A percentile compares a stretch with the other conserved stretches of the same genome.
Conservation (phyloP, 2,329 filamentous ascomycete species). For the Erysiphe pulchra region DNA sequence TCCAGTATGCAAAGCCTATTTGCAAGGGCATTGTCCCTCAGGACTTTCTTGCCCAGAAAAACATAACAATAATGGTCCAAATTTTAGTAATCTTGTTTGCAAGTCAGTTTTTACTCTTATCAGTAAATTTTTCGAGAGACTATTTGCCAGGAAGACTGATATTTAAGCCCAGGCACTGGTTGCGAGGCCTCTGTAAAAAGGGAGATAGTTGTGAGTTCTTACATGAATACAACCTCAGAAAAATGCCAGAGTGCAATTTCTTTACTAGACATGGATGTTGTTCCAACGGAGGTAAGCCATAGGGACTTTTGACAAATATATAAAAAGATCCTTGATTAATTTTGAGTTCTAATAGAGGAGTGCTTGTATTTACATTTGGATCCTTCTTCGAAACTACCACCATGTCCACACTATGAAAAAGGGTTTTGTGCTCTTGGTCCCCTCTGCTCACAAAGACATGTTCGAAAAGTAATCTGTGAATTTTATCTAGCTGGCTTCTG, state of each 20-base stretch:
- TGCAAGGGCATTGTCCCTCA: slow-evolving; percentile 64
- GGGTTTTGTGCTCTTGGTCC: slow-evolving; percentile 88
- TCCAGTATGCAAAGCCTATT: slow-evolving; percentile 66
- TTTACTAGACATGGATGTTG: slow-evolving; percentile 86
- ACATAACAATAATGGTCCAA: slow-evolving; percentile 13
- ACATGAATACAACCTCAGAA: slow-evolving; percentile 93
- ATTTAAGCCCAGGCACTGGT: slow-evolving; percentile 36
- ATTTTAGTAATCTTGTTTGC: slow-evolving; percentile 51
- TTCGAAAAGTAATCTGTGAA: slow-evolving; percentile 52
- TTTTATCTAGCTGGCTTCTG: slow-evolving; percentile 91
- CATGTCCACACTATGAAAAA: slow-evolving; percentile 76
- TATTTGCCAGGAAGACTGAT: too few species aligned
- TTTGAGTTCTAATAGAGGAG: slow-evolving; percentile 32
- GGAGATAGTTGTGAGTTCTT: slow-evolving; percentile 91
- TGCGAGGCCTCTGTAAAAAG: slow-evolving; percentile 92
- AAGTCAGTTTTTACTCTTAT: slow-evolving; percentile 22
- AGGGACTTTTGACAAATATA: background rate
- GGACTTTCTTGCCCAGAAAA: slow-evolving; percentile 68
- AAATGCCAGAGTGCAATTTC: slow-evolving; percentile 97
- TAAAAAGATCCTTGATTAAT: background rate
- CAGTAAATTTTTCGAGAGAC: too few species aligned
- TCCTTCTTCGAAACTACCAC: slow-evolving; percentile 49
- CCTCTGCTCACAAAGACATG: slow-evolving; percentile 67
- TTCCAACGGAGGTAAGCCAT: slow-evolving; percentile 39
- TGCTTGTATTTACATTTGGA: slow-evolving; percentile 84